These are phyloP conservation scores for Toxoplasma gondii DNA, from an alignment of 169 alveolate genomes.

Conservation along the genomic window DNA sequence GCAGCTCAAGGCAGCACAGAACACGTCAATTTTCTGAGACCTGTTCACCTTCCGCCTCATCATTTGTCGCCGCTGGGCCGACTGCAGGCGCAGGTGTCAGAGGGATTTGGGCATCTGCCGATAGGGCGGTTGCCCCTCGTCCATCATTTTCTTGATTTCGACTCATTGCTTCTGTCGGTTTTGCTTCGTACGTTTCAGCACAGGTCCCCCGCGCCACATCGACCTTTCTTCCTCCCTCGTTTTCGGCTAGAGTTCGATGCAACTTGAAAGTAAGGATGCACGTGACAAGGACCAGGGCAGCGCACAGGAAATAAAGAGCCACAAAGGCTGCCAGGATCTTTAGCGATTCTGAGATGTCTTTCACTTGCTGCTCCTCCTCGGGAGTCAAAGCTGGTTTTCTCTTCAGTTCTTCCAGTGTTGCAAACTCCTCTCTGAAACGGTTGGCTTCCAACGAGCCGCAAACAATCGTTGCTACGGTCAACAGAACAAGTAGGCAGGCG, in stretches of 20 bases:
- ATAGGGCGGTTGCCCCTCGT: not conserved
- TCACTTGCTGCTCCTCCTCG: conserved; percentile 3
- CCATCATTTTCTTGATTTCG: not conserved
- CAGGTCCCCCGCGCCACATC: not conserved
- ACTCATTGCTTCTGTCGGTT: not conserved
- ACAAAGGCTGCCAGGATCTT: conserved; percentile 22
- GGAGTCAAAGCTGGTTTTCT: not conserved
- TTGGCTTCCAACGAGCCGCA: not conserved
- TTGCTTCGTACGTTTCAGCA: not conserved
- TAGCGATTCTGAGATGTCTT: not conserved
- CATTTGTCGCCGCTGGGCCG: no score
- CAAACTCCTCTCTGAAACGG: not conserved
- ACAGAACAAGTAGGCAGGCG: not conserved
- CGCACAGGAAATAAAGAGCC: conserved; percentile 1
- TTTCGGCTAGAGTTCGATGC: not conserved
- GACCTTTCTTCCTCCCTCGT: not conserved
- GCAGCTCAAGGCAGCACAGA: no score
- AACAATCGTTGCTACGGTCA: not conserved
- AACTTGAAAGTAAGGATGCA: not conserved
- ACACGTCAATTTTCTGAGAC: no score
- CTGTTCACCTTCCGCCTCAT: no score
- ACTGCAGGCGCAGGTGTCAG: not conserved
- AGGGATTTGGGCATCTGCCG: not conserved
- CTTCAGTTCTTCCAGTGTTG: not conserved
- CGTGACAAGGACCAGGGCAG: conserved; percentile 17